Conservation (phyloP, 306 rosid species). For the Vigna nakashimae region DNA sequence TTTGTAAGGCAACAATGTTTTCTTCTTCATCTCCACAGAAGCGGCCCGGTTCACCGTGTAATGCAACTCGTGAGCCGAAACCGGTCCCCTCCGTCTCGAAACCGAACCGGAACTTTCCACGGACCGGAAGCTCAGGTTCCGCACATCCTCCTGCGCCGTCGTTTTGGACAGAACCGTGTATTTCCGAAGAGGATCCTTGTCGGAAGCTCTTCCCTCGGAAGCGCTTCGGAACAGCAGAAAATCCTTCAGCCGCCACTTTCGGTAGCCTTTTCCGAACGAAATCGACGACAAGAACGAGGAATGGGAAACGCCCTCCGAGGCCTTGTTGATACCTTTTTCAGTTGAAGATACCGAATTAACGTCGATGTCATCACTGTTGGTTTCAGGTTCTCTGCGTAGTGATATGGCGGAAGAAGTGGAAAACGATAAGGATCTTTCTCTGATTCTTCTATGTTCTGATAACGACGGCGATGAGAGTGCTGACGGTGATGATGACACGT, state of each 20-base stretch:
- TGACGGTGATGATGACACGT: not conserved
- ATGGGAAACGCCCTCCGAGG: conserved; percentile 34
- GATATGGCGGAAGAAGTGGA: not conserved
- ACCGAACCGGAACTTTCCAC: conserved; percentile 69
- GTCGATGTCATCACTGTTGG: conserved; percentile 16
- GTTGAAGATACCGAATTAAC: too few relatives aligned
- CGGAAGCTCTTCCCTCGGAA: conserved; percentile 80
- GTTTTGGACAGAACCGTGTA: conserved; percentile 59
- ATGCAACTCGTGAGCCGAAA: conserved; percentile 88
- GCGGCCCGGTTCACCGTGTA: conserved; percentile 90
- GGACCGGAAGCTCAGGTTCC: conserved; percentile 79
- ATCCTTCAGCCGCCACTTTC: conserved; percentile 81
- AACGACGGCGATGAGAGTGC: not conserved
- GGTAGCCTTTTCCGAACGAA: conserved; percentile 65
- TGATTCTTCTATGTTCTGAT: conserved; percentile 38
- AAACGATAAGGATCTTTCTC: conserved; percentile 48
- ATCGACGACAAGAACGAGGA: conserved; percentile 67
- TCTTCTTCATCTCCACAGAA: conserved; percentile 86
- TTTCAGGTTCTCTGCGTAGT: conserved; percentile 45
- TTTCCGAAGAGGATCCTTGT: conserved; percentile 62
- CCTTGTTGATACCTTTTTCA: not conserved
- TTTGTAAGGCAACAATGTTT: conserved; percentile 86
- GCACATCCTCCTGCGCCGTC: conserved; percentile 58
- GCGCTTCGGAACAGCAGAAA: conserved; percentile 82
- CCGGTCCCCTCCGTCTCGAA: conserved; percentile 66